Conservation (phyloP, 345 rosid species). For the Eucalyptus erythrocorys region DNA sequence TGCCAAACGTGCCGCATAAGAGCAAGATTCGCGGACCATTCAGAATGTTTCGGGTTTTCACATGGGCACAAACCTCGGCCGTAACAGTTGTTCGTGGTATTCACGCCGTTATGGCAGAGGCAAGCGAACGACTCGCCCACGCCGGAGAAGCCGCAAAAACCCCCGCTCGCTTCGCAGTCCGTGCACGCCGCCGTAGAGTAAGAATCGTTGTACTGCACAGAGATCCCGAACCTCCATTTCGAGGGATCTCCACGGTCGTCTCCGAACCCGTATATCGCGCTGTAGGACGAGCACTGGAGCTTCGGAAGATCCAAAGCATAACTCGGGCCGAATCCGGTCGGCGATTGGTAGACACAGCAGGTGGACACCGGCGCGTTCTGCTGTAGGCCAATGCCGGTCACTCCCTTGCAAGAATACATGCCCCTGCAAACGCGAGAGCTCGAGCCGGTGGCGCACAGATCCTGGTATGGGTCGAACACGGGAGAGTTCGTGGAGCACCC, state of each 20-base stretch:
- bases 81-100: conserved; percentile 38
- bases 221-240: conserved; percentile 53
- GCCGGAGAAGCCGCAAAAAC: conserved; percentile 50
- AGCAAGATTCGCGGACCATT: neutral
- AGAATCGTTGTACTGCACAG: conserved; percentile 39
- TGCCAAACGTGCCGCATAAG: neutral
- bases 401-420: conserved; percentile 54
- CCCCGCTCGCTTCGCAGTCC: conserved; percentile 55
- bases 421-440: conserved; percentile 48
- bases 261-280: conserved; percentile 42
- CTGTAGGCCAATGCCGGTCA: conserved; percentile 42
- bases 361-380: conserved; percentile 38
- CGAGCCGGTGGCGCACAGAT: conserved; percentile 43
- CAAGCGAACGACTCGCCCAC: conserved; percentile 57
- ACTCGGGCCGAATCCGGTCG: conserved; percentile 29
- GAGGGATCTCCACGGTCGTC: conserved; percentile 44
- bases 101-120: conserved; percentile 36
- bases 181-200: conserved; percentile 20
- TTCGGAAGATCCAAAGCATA: conserved; percentile 47
- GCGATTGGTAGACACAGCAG: conserved; percentile 52
- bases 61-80: conserved; percentile 23
- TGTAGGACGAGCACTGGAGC: conserved; percentile 57
- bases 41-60: neutral
- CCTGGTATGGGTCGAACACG: conserved; percentile 39
- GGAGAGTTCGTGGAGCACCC: conserved; percentile 63